These are phyloP conservation scores for Tulasnella sp. DNA, from an alignment of 768 basidiomycete genomes.

Conservation along the genomic window DNA sequence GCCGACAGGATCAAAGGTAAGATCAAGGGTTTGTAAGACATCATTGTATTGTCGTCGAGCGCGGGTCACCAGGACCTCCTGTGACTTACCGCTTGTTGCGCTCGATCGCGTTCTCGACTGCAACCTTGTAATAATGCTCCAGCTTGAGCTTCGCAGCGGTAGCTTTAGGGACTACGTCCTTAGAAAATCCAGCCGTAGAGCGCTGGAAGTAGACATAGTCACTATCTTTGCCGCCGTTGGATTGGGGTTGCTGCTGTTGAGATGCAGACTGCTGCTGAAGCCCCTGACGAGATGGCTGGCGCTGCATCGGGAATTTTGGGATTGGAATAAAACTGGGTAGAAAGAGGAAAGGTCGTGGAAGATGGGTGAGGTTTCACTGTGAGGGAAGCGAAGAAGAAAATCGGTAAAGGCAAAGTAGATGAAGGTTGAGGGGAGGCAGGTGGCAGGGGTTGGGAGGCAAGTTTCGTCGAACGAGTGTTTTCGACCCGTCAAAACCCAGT, in stretches of 20 bases:
- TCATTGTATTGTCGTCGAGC: not conserved
- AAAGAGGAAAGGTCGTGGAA: constrained; percentile 14
- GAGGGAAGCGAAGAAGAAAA: constrained; percentile 12
- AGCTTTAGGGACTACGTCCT: constrained; percentile 74
- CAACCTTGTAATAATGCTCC: constrained; percentile 95
- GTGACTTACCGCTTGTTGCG: constrained; percentile 72
- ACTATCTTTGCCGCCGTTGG: constrained; percentile 31
- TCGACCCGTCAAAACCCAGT: not conserved
- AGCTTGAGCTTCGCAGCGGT: constrained; percentile 92
- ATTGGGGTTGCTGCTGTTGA: constrained; percentile 22
- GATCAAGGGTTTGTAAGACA: not conserved
- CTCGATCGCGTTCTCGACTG: constrained; percentile 92
- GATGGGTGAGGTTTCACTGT: not conserved
- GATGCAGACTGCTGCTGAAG: constrained; percentile 25
- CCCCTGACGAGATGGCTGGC: constrained; percentile 29
- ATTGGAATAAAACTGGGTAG: not conserved
- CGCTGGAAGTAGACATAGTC: constrained; percentile 97
- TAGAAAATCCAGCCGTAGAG: constrained; percentile 68
- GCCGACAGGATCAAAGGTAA: not conserved
- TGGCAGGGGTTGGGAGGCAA: not conserved
- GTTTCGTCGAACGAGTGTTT: constrained; percentile 14
- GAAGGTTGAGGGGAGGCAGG: constrained; percentile 9
- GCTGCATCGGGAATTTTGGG: constrained; percentile 20
- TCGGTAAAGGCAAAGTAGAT: not conserved
- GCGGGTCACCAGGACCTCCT: not conserved